Evolutionary conservation across 129 eudicot genomes (phyloP), one percentile per base, ranked within the genome.

Genomic region (Pseudognaphalium luteoalbum): DNA sequence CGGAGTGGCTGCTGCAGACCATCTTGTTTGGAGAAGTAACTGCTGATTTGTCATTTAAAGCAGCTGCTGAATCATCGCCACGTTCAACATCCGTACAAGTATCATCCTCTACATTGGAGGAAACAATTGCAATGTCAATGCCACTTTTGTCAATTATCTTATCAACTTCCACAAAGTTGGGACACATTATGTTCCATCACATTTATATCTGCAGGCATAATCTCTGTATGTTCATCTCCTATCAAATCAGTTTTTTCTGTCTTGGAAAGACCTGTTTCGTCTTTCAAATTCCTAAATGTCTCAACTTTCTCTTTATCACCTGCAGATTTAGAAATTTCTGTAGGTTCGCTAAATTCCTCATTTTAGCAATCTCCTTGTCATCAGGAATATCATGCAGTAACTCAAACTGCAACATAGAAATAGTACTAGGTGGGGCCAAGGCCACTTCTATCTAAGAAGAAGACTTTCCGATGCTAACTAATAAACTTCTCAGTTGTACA

Each of bases 401-500:
- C 61, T 78, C 82, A 61, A 61, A 78, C 70, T 88, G 91, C 84
- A 91, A 69, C 80, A 85, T 41, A 74, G 96, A 72, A 60, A 93
- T 90, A 62, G 86, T 85, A 60, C 99, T 96, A 0, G 99, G 99
- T 50, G 96, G 99, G 61, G 99, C 99, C 78, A 94, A n/a, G 30
- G 99, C 97, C 33, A 91, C 99, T 79, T 94, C 99, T 86, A 91
- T 94, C 71, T 91, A 94, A 42, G 98, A 94, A 81, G 97, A 97
- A 66, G 99, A 94, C 77, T 89, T 89, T 19, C 96, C 94, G 4
- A 94, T 84, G 82, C 90, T 89, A 70, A 94, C 91, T 59, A 89
- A 82, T 25, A 94, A 87, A 74, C 92, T 76, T 82, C 85, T 91
- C 81, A 83, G 87, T 1, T 81, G 76, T 63, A 78, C 75, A 20